Percentiles rank a stretch among this genome's conserved stretches.
phyloP scores from a whole-genome alignment of 768 basidiomycete species.

The Pleurotus giganteus region DNA sequence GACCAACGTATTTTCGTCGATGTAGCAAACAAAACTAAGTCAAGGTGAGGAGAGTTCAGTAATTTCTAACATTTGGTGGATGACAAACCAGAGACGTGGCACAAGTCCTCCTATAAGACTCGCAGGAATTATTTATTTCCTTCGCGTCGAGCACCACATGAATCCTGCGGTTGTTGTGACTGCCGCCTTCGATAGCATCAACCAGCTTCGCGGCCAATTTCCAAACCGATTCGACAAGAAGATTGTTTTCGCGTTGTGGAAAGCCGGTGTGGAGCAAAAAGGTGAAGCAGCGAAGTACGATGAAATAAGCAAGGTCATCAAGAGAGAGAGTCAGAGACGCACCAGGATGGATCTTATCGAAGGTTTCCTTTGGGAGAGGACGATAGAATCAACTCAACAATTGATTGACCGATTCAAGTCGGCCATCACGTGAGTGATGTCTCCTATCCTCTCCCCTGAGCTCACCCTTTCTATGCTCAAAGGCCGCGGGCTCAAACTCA shows the following conservation, averaged over 20 bases:
- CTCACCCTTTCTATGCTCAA: too few relatives aligned
- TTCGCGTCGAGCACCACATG: not conserved
- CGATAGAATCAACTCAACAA: too few relatives aligned
- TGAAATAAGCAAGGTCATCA: too few relatives aligned
- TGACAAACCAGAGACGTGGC: not conserved
- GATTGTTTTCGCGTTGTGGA: not conserved
- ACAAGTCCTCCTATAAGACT: not conserved
- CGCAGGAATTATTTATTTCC: not conserved
- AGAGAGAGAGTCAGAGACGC: too few relatives aligned
- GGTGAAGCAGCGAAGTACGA: too few relatives aligned
- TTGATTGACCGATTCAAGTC: too few relatives aligned
- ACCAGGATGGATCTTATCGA: too few relatives aligned
- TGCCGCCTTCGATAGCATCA: not conserved
- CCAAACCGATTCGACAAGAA: not conserved
- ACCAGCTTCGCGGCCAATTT: not conserved
- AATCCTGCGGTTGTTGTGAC: not conserved
- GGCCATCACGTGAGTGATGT: too few relatives aligned
- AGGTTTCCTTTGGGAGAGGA: too few relatives aligned
- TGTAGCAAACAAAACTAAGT: not conserved
- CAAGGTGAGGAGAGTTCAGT: not conserved
- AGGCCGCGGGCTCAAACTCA: too few relatives aligned
- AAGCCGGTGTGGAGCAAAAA: too few relatives aligned
- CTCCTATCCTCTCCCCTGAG: too few relatives aligned
- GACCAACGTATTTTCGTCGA: not conserved
- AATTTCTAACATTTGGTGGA: not conserved